Percentiles rank a stretch among this genome's conserved stretches.
Conservation (phyloP, 495 filamentous ascomycete genomes). For the Penicillium antarcticum region DNA sequence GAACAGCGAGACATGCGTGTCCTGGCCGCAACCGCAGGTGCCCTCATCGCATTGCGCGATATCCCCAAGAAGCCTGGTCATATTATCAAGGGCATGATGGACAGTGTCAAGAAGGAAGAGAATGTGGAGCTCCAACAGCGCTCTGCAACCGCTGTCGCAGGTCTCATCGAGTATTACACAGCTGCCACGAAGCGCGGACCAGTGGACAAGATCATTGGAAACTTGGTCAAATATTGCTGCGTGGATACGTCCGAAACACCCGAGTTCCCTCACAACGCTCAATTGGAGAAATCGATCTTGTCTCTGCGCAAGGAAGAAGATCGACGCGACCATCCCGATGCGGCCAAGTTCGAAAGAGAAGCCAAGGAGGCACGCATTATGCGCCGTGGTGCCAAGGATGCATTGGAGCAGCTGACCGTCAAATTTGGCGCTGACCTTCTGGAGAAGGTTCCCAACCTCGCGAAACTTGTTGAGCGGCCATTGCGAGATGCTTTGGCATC, state of each 20-base stretch:
- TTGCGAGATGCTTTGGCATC: conserved; percentile 68
- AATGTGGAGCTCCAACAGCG: conserved; percentile 86
- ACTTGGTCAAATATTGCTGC: conserved; percentile 94
- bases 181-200: conserved; percentile 69
- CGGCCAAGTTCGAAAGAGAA: conserved; percentile 81
- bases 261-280: conserved; percentile 78
- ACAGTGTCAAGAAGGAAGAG: conserved; percentile 93
- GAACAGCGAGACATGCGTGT: conserved; percentile 83
- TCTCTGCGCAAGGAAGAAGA: conserved; percentile 97
- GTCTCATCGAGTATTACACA: conserved; percentile 82
- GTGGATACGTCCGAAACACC: conserved; percentile 96
- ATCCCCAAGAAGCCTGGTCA: conserved; percentile 87
- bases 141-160: conserved; percentile 77
- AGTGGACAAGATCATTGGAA: conserved; percentile 89
- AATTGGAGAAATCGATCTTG: conserved; percentile 72
- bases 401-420: conserved; percentile 78
- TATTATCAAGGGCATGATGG: conserved; percentile 95
- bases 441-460: conserved; percentile 75
- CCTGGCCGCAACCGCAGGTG: conserved; percentile 79
- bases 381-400: conserved; percentile 88
- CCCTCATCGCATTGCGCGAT: conserved; percentile 77
- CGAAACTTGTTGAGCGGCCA: conserved; percentile 73
- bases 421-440: conserved; percentile 77
- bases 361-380: conserved; percentile 83
- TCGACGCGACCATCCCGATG: conserved; percentile 85